phyloP scores from a whole-genome alignment of 805 yeast species.

The Monosporozyma siamensis region DNA sequence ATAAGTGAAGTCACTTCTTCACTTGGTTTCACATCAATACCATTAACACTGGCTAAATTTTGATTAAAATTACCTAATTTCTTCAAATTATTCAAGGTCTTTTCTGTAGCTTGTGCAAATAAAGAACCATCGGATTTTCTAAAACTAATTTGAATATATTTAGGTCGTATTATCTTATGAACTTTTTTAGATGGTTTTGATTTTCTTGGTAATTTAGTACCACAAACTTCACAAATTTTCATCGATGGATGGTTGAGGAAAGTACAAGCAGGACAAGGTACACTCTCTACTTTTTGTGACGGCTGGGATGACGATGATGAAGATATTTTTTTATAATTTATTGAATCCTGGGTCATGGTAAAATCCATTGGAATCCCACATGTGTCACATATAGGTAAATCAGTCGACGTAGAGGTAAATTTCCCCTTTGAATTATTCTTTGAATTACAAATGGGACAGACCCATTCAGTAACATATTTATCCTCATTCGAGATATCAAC shows the following conservation, averaged over 20 bases:
- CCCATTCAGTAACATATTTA: conserved; percentile 41
- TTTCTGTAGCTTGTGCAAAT: conserved; percentile 40
- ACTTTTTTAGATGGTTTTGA: neutral
- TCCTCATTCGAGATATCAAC: neutral
- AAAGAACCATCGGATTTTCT: conserved; percentile 55
- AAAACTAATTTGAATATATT: conserved; percentile 59
- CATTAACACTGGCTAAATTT: conserved; percentile 30
- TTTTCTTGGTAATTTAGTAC: conserved; percentile 38
- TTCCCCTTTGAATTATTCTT: conserved; percentile 5
- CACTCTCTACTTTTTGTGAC: conserved; percentile 4
- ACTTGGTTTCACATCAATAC: conserved; percentile 12
- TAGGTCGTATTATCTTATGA: neutral
- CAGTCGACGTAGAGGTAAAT: conserved; percentile 1
- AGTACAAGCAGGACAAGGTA: conserved; percentile 53
- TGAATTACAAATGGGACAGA: conserved; percentile 67
- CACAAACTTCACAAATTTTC: conserved; percentile 80
- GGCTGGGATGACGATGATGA: neutral
- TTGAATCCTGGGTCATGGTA: conserved; percentile 30
- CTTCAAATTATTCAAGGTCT: conserved; percentile 36
- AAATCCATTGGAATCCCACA: conserved; percentile 51
- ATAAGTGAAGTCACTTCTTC: conserved; percentile 1
- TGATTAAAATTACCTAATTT: conserved; percentile 16
- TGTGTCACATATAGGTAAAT: conserved; percentile 42
- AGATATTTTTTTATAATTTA: conserved; percentile 9
- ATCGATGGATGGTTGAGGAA: conserved; percentile 77